Percentiles rank a stretch among this genome's conserved stretches.
phyloP scores from a whole-genome alignment of 306 rosid genomes.

The Pachyrhizus erosus region DNA sequence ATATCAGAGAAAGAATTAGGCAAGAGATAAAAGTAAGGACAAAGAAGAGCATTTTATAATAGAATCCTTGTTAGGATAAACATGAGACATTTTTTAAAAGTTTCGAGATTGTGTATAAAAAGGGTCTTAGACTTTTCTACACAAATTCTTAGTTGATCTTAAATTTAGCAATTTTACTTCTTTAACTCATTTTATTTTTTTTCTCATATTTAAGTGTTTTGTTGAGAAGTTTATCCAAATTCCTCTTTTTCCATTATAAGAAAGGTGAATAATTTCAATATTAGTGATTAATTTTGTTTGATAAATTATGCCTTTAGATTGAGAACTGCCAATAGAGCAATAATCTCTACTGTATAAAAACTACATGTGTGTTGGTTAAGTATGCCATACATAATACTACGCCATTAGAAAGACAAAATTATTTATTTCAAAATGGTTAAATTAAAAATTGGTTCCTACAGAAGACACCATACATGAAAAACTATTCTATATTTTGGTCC shows the following conservation, averaged over 20 bases:
- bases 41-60: not conserved
- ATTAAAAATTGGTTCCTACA: not conserved
- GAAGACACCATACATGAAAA: not conserved
- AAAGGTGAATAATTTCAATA: not conserved
- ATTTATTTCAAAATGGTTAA: not conserved
- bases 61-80: not conserved
- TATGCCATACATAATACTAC: not conserved
- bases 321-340: not conserved
- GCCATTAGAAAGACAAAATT: not conserved
- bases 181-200: not conserved
- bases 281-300: not conserved
- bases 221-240: not conserved
- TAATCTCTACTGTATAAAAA: not conserved
- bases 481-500: not conserved
- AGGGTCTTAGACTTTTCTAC: not conserved
- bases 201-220: not conserved
- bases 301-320: not conserved
- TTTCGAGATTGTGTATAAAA: not conserved
- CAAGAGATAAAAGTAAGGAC: not conserved
- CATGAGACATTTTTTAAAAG: not conserved
- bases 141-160: not conserved
- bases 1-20: conserved; percentile 31
- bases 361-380: not conserved
- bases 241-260: not conserved
- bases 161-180: not conserved